Percentiles rank a stretch among this genome's conserved stretches.
These are phyloP conservation scores for Solanum lycopersicoides DNA, from an alignment of 257 asterid genomes.

Conservation along the genomic window DNA sequence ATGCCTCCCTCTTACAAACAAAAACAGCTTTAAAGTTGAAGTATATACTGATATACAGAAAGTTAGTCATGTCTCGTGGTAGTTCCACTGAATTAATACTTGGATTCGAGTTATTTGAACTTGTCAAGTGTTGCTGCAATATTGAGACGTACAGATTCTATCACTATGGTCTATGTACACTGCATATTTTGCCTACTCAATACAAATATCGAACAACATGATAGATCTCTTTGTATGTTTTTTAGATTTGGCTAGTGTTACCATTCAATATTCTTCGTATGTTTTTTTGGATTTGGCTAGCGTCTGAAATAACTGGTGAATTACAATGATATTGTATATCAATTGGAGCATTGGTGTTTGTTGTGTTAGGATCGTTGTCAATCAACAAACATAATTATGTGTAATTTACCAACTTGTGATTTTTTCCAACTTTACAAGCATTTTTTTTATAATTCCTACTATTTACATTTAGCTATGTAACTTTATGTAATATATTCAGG, in stretches of 20 bases:
- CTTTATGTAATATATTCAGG: too few species aligned
- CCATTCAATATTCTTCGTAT: not conserved
- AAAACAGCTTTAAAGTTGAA: not conserved
- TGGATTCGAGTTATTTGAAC: not conserved
- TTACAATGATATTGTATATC: not conserved
- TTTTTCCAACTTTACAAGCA: too few species aligned
- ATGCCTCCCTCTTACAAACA: not conserved
- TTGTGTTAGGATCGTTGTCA: too few species aligned
- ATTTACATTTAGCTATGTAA: too few species aligned
- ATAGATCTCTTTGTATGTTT: not conserved
- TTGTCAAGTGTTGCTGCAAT: not conserved
- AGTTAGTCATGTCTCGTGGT: not conserved
- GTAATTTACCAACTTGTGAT: too few species aligned
- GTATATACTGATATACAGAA: not conserved
- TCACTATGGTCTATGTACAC: not conserved
- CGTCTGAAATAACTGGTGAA: not conserved
- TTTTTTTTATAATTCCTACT: too few species aligned
- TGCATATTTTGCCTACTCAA: not conserved
- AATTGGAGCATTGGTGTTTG: not conserved
- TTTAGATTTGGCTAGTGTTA: not conserved
- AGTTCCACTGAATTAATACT: not conserved
- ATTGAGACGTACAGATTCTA: not conserved
- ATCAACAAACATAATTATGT: too few species aligned
- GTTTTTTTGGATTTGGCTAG: not conserved
- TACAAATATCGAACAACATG: not conserved